A percentile compares a stretch with the other conserved stretches of the same genome.
Evolutionary conservation across 371 early-diverging fungal species (phyloP).

Genomic region (Actinomortierella wolfii): DNA sequence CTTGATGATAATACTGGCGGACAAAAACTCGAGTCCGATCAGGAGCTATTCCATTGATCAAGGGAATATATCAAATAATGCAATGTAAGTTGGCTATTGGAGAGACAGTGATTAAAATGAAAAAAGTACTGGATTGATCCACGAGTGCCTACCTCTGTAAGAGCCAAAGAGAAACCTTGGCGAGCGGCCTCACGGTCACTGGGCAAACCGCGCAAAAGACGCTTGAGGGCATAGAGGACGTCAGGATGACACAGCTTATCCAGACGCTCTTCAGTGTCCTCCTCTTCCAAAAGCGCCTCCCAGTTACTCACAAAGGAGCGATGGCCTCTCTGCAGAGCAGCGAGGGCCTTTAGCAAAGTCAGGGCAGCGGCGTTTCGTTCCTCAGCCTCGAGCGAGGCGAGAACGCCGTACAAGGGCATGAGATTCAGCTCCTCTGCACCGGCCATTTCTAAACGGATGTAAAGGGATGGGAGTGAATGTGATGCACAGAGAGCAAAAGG

Average conservation of each 20-base stretch:
- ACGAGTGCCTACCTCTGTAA: conserved; percentile 71
- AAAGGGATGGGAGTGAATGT: conserved; percentile 34
- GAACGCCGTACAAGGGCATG: conserved; percentile 48
- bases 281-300: neutral
- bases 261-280: conserved; percentile 64
- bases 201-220: conserved; percentile 87
- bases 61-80: conserved; percentile 3
- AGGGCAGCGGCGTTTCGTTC: conserved; percentile 65
- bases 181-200: conserved; percentile 90
- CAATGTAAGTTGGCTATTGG: neutral
- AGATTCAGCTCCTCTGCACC: no score
- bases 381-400: conserved; percentile 66
- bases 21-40: conserved; percentile 50
- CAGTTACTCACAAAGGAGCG: conserved; percentile 1
- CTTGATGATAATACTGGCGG: conserved; percentile 67
- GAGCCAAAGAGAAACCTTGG: conserved; percentile 93
- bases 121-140: neutral
- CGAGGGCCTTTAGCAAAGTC: conserved; percentile 52
- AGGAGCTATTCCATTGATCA: conserved; percentile 45
- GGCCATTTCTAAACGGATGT: conserved; percentile 56
- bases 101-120: conserved; percentile 35
- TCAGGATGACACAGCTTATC: conserved; percentile 71
- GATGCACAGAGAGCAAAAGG: neutral
- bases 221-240: conserved; percentile 86
- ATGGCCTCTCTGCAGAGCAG: conserved; percentile 58